Conservation (phyloP, 2,329 filamentous ascomycete genomes). For the Trichophyton schoenleinii region DNA sequence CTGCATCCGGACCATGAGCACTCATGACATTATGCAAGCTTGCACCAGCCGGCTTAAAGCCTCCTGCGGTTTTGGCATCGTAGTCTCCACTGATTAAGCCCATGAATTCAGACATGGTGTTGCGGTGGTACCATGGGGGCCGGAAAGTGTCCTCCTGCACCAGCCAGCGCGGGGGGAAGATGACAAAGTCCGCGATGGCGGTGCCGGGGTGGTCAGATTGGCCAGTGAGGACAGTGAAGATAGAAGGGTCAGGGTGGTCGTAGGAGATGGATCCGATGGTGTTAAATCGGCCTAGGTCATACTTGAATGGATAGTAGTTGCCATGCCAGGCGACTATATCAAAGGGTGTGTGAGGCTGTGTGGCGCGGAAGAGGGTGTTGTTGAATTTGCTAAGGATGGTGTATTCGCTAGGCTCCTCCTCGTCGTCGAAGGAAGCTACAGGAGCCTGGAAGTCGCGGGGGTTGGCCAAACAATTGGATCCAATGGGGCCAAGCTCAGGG, state of each 20-base stretch:
- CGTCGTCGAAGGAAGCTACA: constrained; percentile 54
- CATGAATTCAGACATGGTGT: constrained; percentile 56
- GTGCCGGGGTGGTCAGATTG: constrained; percentile 47
- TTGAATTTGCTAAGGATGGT: constrained; percentile 54
- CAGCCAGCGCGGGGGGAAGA: constrained; percentile 53
- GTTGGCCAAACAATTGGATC: constrained; percentile 63
- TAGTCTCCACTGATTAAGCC: constrained; percentile 50
- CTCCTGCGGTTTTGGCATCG: constrained; percentile 45
- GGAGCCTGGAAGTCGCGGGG: constrained; percentile 63
- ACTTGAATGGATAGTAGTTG: constrained; percentile 69
- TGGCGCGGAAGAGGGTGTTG: constrained; percentile 52
- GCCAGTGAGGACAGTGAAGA: constrained; percentile 57
- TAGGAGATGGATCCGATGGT: constrained; percentile 60
- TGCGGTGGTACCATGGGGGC: constrained; percentile 52
- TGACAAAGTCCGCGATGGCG: constrained; percentile 53
- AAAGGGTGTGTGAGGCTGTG: constrained; percentile 59
- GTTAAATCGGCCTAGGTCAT: constrained; percentile 66
- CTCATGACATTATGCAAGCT: constrained; percentile 61
- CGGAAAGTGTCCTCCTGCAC: constrained; percentile 50
- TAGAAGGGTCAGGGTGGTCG: constrained; percentile 67
- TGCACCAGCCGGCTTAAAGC: constrained; percentile 49
- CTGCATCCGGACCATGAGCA: constrained; percentile 49
- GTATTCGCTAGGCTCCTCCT: constrained; percentile 37
- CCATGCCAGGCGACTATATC: constrained; percentile 73
- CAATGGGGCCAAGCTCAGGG: constrained; percentile 61